phyloP scores from a whole-genome alignment of 352 stramenopile genomes.

The Ophiocytium majus region DNA sequence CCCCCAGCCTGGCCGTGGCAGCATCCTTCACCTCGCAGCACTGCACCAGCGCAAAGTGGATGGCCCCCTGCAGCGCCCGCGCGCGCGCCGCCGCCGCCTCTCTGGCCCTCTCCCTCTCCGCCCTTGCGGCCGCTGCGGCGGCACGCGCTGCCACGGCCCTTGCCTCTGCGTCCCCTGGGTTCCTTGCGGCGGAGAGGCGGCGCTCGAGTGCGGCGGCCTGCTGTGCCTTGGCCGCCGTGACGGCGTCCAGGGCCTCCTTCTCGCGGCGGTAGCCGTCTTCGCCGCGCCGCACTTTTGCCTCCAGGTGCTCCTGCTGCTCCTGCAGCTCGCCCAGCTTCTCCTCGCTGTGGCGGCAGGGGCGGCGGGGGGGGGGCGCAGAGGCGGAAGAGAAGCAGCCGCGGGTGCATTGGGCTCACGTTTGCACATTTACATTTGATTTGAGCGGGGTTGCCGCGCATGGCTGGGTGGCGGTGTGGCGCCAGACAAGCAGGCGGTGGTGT shows the following conservation, averaged over 20 bases:
- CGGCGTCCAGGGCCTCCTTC: constrained; percentile 36
- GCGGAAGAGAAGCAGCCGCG: neutral
- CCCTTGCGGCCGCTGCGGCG: too few relatives aligned
- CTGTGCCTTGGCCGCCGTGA: constrained; percentile 10
- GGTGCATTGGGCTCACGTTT: neutral
- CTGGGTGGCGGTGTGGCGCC: neutral
- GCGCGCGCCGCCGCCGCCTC: too few relatives aligned
- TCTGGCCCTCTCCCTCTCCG: neutral
- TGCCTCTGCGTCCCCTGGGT: neutral
- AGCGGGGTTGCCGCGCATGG: neutral
- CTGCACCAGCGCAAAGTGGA: neutral
- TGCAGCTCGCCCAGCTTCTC: neutral
- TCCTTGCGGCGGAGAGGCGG: neutral
- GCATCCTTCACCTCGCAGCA: neutral
- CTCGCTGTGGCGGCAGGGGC: neutral
- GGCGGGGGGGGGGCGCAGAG: neutral
- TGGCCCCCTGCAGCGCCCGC: neutral
- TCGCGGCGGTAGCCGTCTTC: constrained; percentile 35
- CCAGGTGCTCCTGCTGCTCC: neutral
- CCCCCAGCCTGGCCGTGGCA: neutral
- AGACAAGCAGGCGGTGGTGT: neutral
- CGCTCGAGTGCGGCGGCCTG: neutral
- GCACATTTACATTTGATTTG: neutral
- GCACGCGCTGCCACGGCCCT: neutral
- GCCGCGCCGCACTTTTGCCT: constrained; percentile 23